A percentile compares a stretch with the other conserved stretches of the same genome.
These are phyloP conservation scores for Trichoderma aggressivum DNA, from an alignment of 2,329 filamentous ascomycete species.

Conservation along the genomic window DNA sequence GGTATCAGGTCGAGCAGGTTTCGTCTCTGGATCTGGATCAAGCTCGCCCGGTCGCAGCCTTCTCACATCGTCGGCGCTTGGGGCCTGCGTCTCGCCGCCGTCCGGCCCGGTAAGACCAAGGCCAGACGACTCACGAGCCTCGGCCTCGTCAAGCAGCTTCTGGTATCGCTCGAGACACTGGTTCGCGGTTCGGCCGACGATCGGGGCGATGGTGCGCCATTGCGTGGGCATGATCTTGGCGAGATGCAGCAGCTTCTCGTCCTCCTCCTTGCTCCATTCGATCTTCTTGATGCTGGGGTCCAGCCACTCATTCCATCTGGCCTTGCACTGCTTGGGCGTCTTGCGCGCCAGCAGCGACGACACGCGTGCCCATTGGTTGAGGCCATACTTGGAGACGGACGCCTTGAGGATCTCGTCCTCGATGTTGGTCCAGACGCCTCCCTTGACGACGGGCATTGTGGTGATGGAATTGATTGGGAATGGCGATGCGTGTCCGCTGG, in stretches of 20 bases:
- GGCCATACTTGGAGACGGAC: constrained; percentile 87
- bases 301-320: constrained; percentile 96
- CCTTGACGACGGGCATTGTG: constrained; percentile 69
- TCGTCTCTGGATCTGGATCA: constrained; percentile 95
- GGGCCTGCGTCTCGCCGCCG: constrained; percentile 81
- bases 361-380: constrained; percentile 98
- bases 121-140: constrained; percentile 80
- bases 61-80: constrained; percentile 88
- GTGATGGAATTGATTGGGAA: constrained; percentile 19
- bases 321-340: constrained; percentile 98
- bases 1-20: constrained; percentile 91
- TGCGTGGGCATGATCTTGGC: constrained; percentile 99
- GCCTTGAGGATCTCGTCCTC: constrained; percentile 98
- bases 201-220: constrained; percentile 97
- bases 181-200: constrained; percentile 92
- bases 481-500: constrained; percentile 10
- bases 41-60: constrained; percentile 86
- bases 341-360: constrained; percentile 96
- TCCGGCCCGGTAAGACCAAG: constrained; percentile 81
- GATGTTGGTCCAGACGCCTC: constrained; percentile 72
- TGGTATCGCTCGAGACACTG: constrained; percentile 97
- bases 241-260: constrained; percentile 93
- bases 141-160: constrained; percentile 91
- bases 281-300: constrained; percentile 98
- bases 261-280: constrained; percentile 98